Evolutionary conservation across 305 asterid genomes (phyloP), one percentile per base, ranked within the genome.

Genomic region (Striga hermonthica): DNA sequence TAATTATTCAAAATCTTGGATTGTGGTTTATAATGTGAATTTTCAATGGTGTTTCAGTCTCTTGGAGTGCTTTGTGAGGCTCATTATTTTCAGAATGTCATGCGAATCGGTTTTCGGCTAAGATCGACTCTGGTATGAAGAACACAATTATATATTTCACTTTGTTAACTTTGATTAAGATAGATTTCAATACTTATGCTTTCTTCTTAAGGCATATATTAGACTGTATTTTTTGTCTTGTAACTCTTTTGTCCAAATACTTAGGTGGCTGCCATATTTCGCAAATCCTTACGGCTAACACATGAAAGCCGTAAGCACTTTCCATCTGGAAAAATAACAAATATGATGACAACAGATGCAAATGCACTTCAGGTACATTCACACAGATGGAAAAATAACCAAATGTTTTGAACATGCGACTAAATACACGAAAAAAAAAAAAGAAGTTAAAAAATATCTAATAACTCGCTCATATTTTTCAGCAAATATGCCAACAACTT

Each of bases 51-150:
- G 31, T 63, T 80, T 69, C 86, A 93, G 97, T 91, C 94, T 57
- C 66, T 93, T 73, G 97, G 96, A 67, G 97, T 93, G 75, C 85
- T 93, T 67, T 86, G 86, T 73, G 99, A 93, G 79, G 93, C 99
- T 61, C 99, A 87, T 69, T 93, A 93, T 78, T 90, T 88, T 78
- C 99, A 93, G 82, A 93, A 90, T 74, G 96, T 90, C 78, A 86
- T 84, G 97, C 99, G 99, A 60, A 96, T 93, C 64, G 99, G 99
- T 60, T 86, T 73, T 83, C 83, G 97, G 78, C 85, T 93, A 73
- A 80, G 96, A 75, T 74, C 97, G 71, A 93, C 99, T 56, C 83
- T 93, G 92, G 99, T 93, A 22, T 22, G 31, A 22, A 22, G n/a
- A 22, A 22, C 31, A 22, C 31, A 22, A 22, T 22, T 22, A 22